phyloP scores from a whole-genome alignment of 257 asterid species.

The Przewalskia tangutica region DNA sequence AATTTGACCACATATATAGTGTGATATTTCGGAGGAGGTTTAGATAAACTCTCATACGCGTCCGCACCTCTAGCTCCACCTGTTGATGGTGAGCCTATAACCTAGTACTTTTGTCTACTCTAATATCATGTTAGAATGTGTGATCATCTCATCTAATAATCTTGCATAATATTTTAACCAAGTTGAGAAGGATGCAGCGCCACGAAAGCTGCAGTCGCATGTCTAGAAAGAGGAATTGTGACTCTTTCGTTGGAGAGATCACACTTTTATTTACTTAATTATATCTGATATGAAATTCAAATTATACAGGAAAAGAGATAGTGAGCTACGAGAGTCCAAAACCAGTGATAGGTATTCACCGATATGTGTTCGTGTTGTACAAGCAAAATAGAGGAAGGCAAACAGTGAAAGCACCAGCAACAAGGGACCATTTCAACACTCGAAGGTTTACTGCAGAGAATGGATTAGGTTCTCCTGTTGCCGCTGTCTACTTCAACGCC shows the following conservation, averaged over 20 bases:
- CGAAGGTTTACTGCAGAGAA: conserved; percentile 44
- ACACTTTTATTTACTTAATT: not conserved
- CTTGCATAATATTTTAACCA: not conserved
- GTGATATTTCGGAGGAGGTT: too few species aligned
- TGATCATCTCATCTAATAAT: not conserved
- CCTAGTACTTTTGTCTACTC: too few species aligned
- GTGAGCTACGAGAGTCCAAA: conserved; percentile 59
- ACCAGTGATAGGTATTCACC: conserved; percentile 77
- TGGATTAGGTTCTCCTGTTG: conserved; percentile 59
- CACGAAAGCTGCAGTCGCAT: too few species aligned
- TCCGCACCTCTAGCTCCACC: too few species aligned
- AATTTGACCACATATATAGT: too few species aligned
- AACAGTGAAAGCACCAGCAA: conserved; percentile 41
- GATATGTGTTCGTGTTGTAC: conserved; percentile 60
- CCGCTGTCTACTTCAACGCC: conserved; percentile 74
- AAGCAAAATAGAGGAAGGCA: conserved; percentile 48
- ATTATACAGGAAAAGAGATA: conserved; percentile 49
- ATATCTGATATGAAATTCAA: not conserved
- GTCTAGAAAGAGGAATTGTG: not conserved
- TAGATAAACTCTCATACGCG: too few species aligned
- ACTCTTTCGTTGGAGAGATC: too few species aligned
- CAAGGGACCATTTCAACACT: conserved; percentile 62
- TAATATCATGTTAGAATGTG: not conserved
- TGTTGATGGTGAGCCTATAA: too few species aligned
- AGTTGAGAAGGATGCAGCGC: too few species aligned